Evolutionary conservation across 345 rosid species (phyloP).

Genomic region (Nasturtium officinale): DNA sequence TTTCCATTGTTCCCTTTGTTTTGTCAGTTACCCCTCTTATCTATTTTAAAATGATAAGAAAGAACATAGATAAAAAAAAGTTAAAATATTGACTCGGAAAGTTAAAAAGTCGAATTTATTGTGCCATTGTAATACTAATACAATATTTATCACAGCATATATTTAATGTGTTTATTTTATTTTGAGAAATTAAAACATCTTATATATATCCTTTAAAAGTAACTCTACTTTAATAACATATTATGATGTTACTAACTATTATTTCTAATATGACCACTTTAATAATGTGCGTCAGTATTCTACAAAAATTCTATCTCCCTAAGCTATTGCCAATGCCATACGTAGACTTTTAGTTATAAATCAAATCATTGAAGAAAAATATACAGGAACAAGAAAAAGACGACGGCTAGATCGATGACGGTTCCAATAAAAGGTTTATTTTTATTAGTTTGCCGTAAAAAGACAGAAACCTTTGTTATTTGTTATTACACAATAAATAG

Average conservation of each 20-base stretch:
- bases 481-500: conserved; percentile 20
- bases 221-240: no score
- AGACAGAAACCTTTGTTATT: neutral
- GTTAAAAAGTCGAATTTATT: no score
- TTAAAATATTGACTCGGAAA: no score
- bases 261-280: neutral
- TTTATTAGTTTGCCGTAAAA: neutral
- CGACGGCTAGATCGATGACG: neutral
- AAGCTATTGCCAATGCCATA: no score
- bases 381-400: neutral
- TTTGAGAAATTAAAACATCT: no score
- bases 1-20: neutral
- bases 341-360: no score
- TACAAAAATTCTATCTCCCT: neutral
- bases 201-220: no score
- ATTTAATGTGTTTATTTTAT: no score
- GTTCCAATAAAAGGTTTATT: neutral
- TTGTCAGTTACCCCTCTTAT: neutral
- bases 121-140: no score
- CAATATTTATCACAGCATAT: no score
- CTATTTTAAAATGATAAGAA: neutral
- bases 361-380: neutral
- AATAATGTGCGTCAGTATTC: neutral
- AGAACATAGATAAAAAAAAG: neutral
- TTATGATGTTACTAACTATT: neutral